phyloP scores from a whole-genome alignment of 805 yeast species.

The Candida hungchunana region DNA sequence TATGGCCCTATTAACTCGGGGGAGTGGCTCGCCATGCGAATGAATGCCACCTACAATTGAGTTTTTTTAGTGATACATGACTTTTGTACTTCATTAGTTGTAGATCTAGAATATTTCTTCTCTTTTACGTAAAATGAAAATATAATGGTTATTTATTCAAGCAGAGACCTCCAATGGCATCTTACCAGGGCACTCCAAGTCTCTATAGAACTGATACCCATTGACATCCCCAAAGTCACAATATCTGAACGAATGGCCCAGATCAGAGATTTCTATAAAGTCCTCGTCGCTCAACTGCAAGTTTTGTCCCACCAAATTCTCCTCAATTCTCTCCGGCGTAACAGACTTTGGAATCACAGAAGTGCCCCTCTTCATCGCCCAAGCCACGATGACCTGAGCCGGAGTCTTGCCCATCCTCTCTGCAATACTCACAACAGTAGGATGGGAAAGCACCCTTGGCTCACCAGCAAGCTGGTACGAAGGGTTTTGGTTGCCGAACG shows the following conservation, averaged over 20 bases:
- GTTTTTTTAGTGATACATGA: too few relatives aligned
- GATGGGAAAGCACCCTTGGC: conserved; percentile 32
- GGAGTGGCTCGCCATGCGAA: conserved; percentile 19
- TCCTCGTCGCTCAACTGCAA: conserved; percentile 34
- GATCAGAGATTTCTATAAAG: conserved; percentile 26
- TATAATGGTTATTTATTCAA: neutral
- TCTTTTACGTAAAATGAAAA: neutral
- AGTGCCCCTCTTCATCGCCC: conserved; percentile 55
- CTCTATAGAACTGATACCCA: conserved; percentile 31
- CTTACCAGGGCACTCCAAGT: conserved; percentile 32
- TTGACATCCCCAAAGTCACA: conserved; percentile 31
- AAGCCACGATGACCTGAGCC: conserved; percentile 51
- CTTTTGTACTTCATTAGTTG: too few relatives aligned
- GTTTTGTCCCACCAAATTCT: conserved; percentile 28
- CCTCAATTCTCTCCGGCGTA: conserved; percentile 38
- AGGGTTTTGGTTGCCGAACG: conserved; percentile 62
- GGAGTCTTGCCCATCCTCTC: conserved; percentile 39
- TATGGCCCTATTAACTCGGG: conserved; percentile 23
- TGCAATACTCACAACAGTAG: conserved; percentile 39
- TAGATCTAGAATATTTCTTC: neutral
- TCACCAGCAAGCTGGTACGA: conserved; percentile 37
- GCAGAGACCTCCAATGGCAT: conserved; percentile 11
- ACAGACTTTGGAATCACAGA: conserved; percentile 51
- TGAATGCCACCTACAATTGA: conserved; percentile 18
- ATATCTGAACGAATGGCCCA: conserved; percentile 28